phyloP scores from a whole-genome alignment of 2,329 filamentous ascomycete species.

The Exophiala lecanii-corni region DNA sequence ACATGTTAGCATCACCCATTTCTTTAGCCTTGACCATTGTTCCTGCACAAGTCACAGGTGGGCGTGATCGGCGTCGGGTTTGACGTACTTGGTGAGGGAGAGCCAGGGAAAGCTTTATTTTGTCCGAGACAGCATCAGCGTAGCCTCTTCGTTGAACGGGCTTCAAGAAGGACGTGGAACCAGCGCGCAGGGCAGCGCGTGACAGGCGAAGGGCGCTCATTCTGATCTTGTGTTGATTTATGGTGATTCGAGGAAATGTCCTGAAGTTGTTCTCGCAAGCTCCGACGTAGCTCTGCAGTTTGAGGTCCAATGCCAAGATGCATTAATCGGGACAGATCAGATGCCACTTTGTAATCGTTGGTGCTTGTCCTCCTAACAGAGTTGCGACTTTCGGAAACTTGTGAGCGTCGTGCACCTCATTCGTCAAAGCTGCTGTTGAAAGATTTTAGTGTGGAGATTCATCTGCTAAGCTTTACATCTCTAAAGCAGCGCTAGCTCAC shows the following conservation, averaged over 20 bases:
- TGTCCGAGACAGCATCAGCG: conserved; percentile 80
- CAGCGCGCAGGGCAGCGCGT: conserved; percentile 74
- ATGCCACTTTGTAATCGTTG: too few species aligned
- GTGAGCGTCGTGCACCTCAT: too few species aligned
- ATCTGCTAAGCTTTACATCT: too few species aligned
- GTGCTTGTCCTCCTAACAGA: too few species aligned
- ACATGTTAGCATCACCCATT: conserved; percentile 26
- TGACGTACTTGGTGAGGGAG: conserved; percentile 93
- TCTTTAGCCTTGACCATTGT: conserved; percentile 6
- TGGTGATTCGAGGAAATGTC: neutral
- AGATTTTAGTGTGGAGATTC: too few species aligned
- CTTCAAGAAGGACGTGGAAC: conserved; percentile 69
- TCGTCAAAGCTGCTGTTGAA: too few species aligned
- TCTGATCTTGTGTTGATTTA: conserved; percentile 36
- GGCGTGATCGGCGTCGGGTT: neutral
- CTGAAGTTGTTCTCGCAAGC: conserved; percentile 10
- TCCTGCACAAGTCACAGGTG: too few species aligned
- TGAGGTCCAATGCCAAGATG: conserved; percentile 17
- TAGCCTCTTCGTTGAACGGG: conserved; percentile 84
- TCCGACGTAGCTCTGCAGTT: conserved; percentile 17
- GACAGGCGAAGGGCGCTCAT: conserved; percentile 96
- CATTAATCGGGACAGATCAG: neutral
- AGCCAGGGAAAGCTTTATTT: conserved; percentile 97
- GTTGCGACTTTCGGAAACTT: too few species aligned
- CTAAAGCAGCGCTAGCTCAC: too few species aligned